Percentiles rank a stretch among this genome's conserved stretches.
These are phyloP conservation scores for Penicillium palitans DNA, from an alignment of 2,329 filamentous ascomycete genomes.

Conservation along the genomic window DNA sequence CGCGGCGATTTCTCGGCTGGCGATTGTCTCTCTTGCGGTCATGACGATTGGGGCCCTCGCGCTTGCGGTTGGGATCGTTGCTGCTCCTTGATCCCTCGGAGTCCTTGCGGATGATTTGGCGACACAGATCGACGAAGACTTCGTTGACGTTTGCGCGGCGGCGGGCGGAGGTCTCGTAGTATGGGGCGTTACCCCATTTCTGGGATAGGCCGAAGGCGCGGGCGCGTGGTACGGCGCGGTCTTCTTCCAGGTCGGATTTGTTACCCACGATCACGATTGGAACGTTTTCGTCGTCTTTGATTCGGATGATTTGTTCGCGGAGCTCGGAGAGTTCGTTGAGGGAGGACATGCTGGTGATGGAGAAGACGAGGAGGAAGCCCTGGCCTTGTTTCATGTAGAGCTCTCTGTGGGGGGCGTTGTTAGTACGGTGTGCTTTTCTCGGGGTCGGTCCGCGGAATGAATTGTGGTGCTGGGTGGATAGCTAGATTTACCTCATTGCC, in stretches of 20 bases:
- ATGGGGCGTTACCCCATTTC: slow-evolving; percentile 80
- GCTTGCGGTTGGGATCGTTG: slow-evolving; percentile 33
- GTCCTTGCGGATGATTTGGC: slow-evolving; percentile 78
- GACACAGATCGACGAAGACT: slow-evolving; percentile 80
- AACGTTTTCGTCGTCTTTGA: slow-evolving; percentile 82
- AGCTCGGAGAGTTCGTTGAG: slow-evolving; percentile 77
- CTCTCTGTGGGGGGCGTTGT: slow-evolving; percentile 53
- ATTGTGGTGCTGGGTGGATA: neutral
- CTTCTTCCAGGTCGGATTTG: slow-evolving; percentile 86
- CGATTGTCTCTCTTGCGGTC: slow-evolving; percentile 38
- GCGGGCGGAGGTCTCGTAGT: slow-evolving; percentile 86
- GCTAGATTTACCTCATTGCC: slow-evolving; percentile 55
- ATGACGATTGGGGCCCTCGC: slow-evolving; percentile 36
- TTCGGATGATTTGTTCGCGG: slow-evolving; percentile 84
- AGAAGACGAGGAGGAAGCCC: slow-evolving; percentile 88
- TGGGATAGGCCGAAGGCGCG: slow-evolving; percentile 84
- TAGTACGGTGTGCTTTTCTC: slow-evolving; percentile 22
- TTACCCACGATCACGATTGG: slow-evolving; percentile 91
- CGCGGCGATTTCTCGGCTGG: slow-evolving; percentile 34
- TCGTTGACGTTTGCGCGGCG: slow-evolving; percentile 86
- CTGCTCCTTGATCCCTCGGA: slow-evolving; percentile 38
- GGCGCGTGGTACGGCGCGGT: slow-evolving; percentile 73
- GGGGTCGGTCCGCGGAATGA: neutral
- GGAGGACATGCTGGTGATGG: slow-evolving; percentile 83
- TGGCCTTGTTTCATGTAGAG: slow-evolving; percentile 93